Base-by-base conservation (phyloP, 768 basidiomycete genomes). In the Paxillus ammoniavirescens region DNA sequence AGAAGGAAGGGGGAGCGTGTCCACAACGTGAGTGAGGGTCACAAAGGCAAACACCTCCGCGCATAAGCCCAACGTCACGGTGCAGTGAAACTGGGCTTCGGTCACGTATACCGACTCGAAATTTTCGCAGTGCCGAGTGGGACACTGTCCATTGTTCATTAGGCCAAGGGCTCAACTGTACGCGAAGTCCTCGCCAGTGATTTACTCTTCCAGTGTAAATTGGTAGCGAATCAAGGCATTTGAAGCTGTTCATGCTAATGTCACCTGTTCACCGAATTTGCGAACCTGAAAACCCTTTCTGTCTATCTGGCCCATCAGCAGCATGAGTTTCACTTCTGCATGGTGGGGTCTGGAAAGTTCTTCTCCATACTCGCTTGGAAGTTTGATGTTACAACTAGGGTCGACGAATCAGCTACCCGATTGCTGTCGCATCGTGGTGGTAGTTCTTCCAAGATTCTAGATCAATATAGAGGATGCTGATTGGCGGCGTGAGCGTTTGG, bases 341-440 rank as follows among this genome's bases (percentile, higher is more conserved):
- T 17, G n/a, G 8, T 40, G 38, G 9, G 17, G 28, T 26, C 17
- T 21, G 4, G 26, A n/a, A 6, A 35, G 5, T 31, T 43, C 30
- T 17, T 38, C 17, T 42, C 33, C 42, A 38, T 42, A 42, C 13
- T 46, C 35, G 37, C 36, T 10, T 46, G 42, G 44, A 53, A 41
- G 43, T 46, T 6, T 12, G 42, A 38, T 14, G 12, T 23, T 41
- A 13, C 30, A 31, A 23, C 15, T 47, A 54, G 52, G 48, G 61
- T 50, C 49, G 42, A 37, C 49, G 30, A 17, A 18, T 10, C 54
- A 38, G 30, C 49, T 42, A n/a, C 45, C 45, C 18, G 41, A 40
- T 5, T 15, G 10, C 31, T 52, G n/a, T 56, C 35, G 42, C 35
- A 50, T 54, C 54, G 43, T 47, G 51, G 53, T 52, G 45, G 54